These are phyloP conservation scores for Brassica nigra DNA, from an alignment of 345 rosid genomes.

Conservation along the genomic window DNA sequence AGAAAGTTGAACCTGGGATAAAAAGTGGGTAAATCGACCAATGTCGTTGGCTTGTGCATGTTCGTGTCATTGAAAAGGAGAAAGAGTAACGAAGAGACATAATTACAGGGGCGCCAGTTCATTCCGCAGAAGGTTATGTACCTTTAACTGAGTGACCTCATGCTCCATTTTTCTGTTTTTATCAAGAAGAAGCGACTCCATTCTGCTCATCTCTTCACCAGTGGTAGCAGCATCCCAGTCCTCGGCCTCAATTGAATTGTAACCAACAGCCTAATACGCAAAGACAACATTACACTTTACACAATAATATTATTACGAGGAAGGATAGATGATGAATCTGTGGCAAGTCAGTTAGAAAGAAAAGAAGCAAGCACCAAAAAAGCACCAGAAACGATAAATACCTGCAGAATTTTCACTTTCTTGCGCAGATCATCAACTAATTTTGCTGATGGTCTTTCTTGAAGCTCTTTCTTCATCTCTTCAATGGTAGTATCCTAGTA, in stretches of 20 bases:
- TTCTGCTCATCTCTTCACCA: constrained; percentile 96
- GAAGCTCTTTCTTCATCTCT: constrained; percentile 93
- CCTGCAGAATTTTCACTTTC: constrained; percentile 98
- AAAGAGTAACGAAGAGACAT: constrained; percentile 16
- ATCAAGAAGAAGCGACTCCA: constrained; percentile 99
- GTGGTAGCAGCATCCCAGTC: constrained; percentile 97
- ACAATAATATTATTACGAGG: constrained; percentile 8
- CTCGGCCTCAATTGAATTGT: constrained; percentile 98
- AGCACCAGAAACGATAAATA: constrained; percentile 25
- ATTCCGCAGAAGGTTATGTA: constrained; percentile 31
- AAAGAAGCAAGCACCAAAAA: constrained; percentile 8
- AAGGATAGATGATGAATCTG: constrained; percentile 12
- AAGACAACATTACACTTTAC: constrained; percentile 12
- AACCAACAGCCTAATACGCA: constrained; percentile 79
- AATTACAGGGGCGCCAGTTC: constrained; percentile 10
- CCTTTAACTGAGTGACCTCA: constrained; percentile 91
- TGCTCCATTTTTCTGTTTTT: constrained; percentile 98
- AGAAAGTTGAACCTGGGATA: constrained; percentile 74
- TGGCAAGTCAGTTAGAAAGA: neutral
- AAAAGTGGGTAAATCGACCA: constrained; percentile 9
- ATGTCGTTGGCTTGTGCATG: neutral
- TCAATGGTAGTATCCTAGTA: constrained; percentile 74
- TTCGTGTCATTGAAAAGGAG: constrained; percentile 5
- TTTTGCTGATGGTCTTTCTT: constrained; percentile 85
- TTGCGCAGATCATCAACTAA: constrained; percentile 92